These are phyloP conservation scores for Alternaria conjuncta DNA, from an alignment of 2,329 filamentous ascomycete species.

Conservation along the genomic window DNA sequence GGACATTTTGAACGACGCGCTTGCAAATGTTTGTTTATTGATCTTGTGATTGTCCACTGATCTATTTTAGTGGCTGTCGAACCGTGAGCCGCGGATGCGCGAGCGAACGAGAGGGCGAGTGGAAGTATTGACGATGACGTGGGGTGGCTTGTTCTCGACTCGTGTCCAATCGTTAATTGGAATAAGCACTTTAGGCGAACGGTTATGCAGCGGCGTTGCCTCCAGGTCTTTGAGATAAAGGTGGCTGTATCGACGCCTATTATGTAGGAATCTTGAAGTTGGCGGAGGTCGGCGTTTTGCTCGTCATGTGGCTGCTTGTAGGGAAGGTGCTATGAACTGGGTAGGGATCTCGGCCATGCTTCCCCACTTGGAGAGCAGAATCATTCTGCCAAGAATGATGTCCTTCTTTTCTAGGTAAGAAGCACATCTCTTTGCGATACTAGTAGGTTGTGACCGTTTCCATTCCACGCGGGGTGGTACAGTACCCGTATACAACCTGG, in stretches of 20 bases:
- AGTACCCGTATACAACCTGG: background rate
- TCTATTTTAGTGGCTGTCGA: slow-evolving; percentile 5
- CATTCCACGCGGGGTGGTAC: background rate
- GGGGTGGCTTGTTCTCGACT: slow-evolving; percentile 15
- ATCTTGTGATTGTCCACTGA: slow-evolving; percentile 6
- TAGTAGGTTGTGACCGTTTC: background rate
- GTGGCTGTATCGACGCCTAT: background rate
- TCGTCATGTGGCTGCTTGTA: slow-evolving; percentile 29
- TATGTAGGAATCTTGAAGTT: slow-evolving; percentile 21
- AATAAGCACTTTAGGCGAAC: slow-evolving; percentile 2
- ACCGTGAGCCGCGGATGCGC: background rate
- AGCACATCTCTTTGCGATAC: slow-evolving; percentile 19
- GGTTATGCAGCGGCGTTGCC: background rate
- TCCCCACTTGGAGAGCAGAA: slow-evolving; percentile 25
- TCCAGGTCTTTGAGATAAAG: background rate
- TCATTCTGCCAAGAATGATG: slow-evolving; percentile 28
- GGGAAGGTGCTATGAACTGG: slow-evolving; percentile 17
- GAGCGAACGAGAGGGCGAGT: slow-evolving; percentile 4
- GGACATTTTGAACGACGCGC: slow-evolving; percentile 14
- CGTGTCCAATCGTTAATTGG: background rate
- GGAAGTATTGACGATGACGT: slow-evolving; percentile 13
- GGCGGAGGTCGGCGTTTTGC: slow-evolving; percentile 42
- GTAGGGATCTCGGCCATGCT: slow-evolving; percentile 27
- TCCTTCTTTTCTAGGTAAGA: slow-evolving; percentile 42
- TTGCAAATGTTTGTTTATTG: slow-evolving; percentile 5